These are phyloP conservation scores for Eucalyptus urophylla DNA, from an alignment of 345 rosid species.

Conservation along the genomic window DNA sequence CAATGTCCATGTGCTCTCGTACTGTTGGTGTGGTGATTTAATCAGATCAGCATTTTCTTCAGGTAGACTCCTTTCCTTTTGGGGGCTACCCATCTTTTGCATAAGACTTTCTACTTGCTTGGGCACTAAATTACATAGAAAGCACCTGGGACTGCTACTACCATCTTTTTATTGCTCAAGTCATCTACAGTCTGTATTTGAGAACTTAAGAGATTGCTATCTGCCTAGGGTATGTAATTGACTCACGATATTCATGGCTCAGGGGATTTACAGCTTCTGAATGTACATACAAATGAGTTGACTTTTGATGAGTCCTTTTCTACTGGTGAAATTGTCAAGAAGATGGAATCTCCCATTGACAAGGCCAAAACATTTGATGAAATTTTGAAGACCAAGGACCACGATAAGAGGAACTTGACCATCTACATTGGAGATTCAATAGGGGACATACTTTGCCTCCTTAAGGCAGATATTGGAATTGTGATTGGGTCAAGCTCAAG, in stretches of 20 bases:
- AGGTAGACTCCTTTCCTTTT: conserved; percentile 23
- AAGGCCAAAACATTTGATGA: conserved; percentile 51
- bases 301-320: conserved; percentile 49
- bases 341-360: conserved; percentile 67
- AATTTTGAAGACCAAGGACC: conserved; percentile 17
- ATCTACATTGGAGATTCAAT: conserved; percentile 87
- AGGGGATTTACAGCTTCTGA: conserved; percentile 53
- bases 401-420: conserved; percentile 32
- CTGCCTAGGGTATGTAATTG: neutral
- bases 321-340: conserved; percentile 63
- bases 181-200: neutral
- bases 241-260: neutral
- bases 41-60: conserved; percentile 68
- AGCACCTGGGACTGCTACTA: neutral
- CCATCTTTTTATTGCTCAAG: neutral
- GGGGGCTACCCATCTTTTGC: neutral
- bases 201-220: neutral
- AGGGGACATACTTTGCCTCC: conserved; percentile 89
- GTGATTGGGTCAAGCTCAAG: conserved; percentile 78
- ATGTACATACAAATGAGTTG: conserved; percentile 81
- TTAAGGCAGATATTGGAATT: conserved; percentile 87
- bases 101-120: neutral
- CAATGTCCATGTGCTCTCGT: conserved; percentile 66
- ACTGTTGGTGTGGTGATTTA: conserved; percentile 96
- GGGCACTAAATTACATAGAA: neutral